A percentile compares a stretch with the other conserved stretches of the same genome.
phyloP scores from a whole-genome alignment of 345 rosid species.

The Gossypium herbaceum region DNA sequence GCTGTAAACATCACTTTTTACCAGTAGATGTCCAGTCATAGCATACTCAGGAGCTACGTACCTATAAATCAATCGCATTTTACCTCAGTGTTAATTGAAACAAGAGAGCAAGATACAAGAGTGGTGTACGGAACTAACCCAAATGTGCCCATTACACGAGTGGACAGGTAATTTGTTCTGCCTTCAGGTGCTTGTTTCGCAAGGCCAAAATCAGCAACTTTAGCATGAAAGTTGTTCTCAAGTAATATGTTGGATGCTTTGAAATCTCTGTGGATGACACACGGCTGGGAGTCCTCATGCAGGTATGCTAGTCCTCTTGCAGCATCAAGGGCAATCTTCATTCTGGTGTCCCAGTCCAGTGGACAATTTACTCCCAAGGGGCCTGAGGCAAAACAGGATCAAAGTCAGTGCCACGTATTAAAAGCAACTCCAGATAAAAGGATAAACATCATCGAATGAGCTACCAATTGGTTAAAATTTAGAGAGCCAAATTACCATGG shows the following conservation, averaged over 20 bases:
- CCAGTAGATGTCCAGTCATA: conserved; percentile 97
- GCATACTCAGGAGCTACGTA: conserved; percentile 99
- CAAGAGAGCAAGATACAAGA: conserved; percentile 2
- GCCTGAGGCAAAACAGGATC: conserved; percentile 48
- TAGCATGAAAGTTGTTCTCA: conserved; percentile 90
- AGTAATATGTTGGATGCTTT: conserved; percentile 98
- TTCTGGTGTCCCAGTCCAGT: conserved; percentile 93
- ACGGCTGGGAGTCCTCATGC: conserved; percentile 98
- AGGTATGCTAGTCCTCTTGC: conserved; percentile 97
- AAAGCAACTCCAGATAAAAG: conserved; percentile 12
- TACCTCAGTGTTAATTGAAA: neutral
- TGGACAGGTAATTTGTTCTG: conserved; percentile 85
- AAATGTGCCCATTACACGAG: conserved; percentile 99
- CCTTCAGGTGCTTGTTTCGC: conserved; percentile 99
- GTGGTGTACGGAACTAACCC: conserved; percentile 54
- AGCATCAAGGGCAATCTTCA: conserved; percentile 99
- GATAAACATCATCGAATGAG: neutral
- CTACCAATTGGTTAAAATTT: conserved; percentile 1
- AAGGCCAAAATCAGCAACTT: conserved; percentile 98
- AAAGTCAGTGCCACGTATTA: conserved; percentile 10
- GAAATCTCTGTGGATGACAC: conserved; percentile 96
- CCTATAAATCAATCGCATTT: conserved; percentile 40
- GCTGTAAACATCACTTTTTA: conserved; percentile 97
- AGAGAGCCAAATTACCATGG: conserved; percentile 57
- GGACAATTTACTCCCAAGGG: conserved; percentile 89